A percentile compares a stretch with the other conserved stretches of the same genome.
Evolutionary conservation across 768 basidiomycete genomes (phyloP).

Genomic region (Psilocybe cyanescens): DNA sequence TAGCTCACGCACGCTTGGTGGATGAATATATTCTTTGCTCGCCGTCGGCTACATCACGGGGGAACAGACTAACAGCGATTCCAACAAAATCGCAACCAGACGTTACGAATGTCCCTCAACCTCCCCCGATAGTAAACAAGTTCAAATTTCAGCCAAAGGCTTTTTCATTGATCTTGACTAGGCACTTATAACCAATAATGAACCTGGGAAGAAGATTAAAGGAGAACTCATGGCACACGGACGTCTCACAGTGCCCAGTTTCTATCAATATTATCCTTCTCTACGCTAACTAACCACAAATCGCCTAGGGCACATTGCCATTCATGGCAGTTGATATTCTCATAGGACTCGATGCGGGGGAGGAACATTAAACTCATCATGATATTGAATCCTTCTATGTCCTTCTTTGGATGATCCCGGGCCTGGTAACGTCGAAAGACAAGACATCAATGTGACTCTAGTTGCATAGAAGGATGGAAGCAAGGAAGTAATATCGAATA

Average conservation of each 20-base stretch:
- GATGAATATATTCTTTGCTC: not conserved
- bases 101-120: too few relatives aligned
- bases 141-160: not conserved
- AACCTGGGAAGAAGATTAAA: not conserved
- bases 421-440: not conserved
- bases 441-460: not conserved
- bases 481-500: not conserved
- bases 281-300: too few relatives aligned
- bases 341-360: not conserved
- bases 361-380: not conserved
- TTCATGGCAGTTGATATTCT: not conserved
- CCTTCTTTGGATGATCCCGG: slow-evolving; percentile 2
- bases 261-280: too few relatives aligned
- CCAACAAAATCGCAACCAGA: too few relatives aligned
- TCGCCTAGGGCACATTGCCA: not conserved
- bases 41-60: too few relatives aligned
- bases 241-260: not conserved
- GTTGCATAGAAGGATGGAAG: not conserved
- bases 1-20: not conserved
- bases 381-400: slow-evolving; percentile 1
- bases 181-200: not conserved
- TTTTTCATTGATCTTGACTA: not conserved
- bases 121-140: too few relatives aligned
- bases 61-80: too few relatives aligned
- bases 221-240: not conserved